These are phyloP conservation scores for Curvularia lunata DNA, from an alignment of 2,329 filamentous ascomycete genomes.

Conservation along the genomic window DNA sequence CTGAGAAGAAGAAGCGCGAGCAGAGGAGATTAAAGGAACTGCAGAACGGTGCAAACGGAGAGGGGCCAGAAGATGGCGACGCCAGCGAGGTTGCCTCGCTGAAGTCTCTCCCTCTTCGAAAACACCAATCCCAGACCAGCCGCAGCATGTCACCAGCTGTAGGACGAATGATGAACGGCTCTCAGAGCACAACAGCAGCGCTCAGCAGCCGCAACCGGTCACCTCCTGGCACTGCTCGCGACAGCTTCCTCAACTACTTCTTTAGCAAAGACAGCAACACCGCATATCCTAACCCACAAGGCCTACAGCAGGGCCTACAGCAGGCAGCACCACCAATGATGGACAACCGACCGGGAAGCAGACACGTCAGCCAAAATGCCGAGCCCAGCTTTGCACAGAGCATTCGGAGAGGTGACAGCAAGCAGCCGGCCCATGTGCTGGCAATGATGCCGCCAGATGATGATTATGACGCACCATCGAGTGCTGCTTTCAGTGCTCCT, in stretches of 20 bases:
- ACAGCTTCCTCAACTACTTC: constrained; percentile 98
- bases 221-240: constrained; percentile 68
- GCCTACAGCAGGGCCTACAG: constrained; percentile 32
- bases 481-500: constrained; percentile 32
- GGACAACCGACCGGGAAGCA: constrained; percentile 52
- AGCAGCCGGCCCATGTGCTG: constrained; percentile 52
- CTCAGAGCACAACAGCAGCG: constrained; percentile 62
- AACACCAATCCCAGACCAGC: constrained; percentile 64
- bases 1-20: constrained; percentile 86
- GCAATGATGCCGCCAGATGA: constrained; percentile 53
- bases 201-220: constrained; percentile 69
- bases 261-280: constrained; percentile 89
- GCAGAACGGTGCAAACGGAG: constrained; percentile 61
- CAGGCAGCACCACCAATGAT: constrained; percentile 51
- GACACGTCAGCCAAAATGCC: constrained; percentile 78
- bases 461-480: constrained; percentile 49
- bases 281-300: constrained; percentile 44
- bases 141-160: constrained; percentile 86
- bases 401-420: constrained; percentile 73
- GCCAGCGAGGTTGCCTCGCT: constrained; percentile 61
- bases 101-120: constrained; percentile 64
- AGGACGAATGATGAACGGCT: constrained; percentile 68
- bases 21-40: constrained; percentile 82
- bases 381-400: constrained; percentile 86
- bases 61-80: constrained; percentile 70